Percentiles rank a stretch among this genome's conserved stretches.
Conservation (phyloP, 75 land plant species). For the Cupressus sempervirens region DNA sequence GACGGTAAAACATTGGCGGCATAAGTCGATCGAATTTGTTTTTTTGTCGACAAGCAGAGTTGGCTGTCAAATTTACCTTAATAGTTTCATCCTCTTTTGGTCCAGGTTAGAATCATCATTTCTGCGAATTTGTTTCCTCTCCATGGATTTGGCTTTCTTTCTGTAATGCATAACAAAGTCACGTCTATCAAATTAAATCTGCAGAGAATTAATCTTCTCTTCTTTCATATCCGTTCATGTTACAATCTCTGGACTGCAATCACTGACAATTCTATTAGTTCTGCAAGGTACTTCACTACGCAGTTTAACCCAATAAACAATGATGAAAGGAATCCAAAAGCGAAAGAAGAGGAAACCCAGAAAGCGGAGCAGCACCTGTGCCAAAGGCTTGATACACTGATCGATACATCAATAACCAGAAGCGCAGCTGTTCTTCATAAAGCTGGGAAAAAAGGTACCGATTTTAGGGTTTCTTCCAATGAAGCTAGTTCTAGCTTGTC, state of each 20-base stretch:
- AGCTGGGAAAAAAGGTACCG: slow-evolving; percentile 1
- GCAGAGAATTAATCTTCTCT: neutral
- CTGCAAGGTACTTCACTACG: neutral
- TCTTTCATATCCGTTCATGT: neutral
- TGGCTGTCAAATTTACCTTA: no score
- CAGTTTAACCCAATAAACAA: neutral
- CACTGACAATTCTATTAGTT: neutral
- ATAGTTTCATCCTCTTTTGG: no score
- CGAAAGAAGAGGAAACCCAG: neutral
- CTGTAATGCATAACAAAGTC: neutral
- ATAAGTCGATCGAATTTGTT: no score
- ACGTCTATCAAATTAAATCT: neutral
- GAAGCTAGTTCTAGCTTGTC: slow-evolving; percentile 21
- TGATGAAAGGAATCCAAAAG: neutral
- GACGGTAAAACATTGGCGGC: no score
- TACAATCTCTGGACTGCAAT: neutral
- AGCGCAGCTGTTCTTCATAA: neutral
- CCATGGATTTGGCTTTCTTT: neutral
- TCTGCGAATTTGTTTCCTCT: neutral
- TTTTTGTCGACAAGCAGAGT: no score
- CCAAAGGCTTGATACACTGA: neutral
- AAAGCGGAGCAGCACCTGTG: neutral
- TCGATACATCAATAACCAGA: neutral
- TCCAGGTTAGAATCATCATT: no score
- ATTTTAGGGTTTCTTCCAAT: neutral